Percentiles rank a stretch among this genome's conserved stretches.
Conservation (phyloP, 73 alveolate species). For the Paramecium sonneborni region DNA sequence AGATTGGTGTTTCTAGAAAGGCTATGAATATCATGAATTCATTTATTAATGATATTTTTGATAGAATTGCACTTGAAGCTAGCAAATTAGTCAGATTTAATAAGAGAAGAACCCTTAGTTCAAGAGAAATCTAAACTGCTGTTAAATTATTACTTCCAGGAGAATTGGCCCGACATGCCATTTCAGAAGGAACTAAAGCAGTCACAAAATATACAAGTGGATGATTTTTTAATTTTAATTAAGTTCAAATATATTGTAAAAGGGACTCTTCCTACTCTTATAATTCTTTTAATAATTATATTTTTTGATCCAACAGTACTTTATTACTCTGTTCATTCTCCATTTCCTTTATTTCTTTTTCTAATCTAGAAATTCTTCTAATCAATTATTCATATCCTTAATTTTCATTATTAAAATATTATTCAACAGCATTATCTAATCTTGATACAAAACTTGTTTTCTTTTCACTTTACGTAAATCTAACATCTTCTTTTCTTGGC, state of each 20-base stretch:
- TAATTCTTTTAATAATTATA: not conserved
- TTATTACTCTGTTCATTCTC: not conserved
- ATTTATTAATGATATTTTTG: constrained; percentile 76
- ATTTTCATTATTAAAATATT: not conserved
- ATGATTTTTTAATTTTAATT: constrained; percentile 14
- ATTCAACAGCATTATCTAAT: not conserved
- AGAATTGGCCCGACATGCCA: constrained; percentile 82
- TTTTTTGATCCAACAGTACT: not conserved
- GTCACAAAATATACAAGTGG: constrained; percentile 73
- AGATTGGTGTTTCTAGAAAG: constrained; percentile 77
- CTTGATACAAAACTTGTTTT: not conserved
- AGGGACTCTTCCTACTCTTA: not conserved
- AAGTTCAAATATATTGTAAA: not conserved
- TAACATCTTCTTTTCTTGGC: not conserved
- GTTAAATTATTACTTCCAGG: constrained; percentile 79
- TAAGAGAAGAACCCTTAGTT: constrained; percentile 73
- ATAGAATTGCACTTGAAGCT: constrained; percentile 78
- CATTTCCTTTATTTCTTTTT: not conserved
- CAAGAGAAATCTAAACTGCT: constrained; percentile 82
- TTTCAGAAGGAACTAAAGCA: constrained; percentile 82
- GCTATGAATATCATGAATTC: constrained; percentile 82
- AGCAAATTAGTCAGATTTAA: constrained; percentile 72
- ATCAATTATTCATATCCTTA: not conserved
- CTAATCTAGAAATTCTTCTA: not conserved
- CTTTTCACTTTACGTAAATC: constrained; percentile 11